phyloP scores from a whole-genome alignment of 139 green algal genomes.

The Eudorina sp. region DNA sequence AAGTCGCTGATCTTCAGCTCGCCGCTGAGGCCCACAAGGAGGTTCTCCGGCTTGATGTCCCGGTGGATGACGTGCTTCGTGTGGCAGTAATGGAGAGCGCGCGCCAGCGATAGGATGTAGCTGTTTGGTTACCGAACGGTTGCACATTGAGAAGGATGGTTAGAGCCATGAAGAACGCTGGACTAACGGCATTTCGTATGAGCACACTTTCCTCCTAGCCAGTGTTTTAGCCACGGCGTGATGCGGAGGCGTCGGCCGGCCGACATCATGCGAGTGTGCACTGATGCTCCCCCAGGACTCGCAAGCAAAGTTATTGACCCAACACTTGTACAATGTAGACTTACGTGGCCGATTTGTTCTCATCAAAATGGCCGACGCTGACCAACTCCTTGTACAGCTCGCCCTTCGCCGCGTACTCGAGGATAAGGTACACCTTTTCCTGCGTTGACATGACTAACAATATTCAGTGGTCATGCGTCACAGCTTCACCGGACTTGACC shows the following conservation, averaged over 20 bases:
- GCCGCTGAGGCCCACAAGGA: conserved; percentile 93
- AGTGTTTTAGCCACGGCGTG: no score
- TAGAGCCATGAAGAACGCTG: no score
- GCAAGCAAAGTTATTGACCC: neutral
- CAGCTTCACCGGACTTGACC: no score
- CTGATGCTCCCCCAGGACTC: no score
- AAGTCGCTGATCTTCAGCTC: conserved; percentile 99
- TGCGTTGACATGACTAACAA: conserved; percentile 15
- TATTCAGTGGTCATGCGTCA: neutral
- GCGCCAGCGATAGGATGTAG: conserved; percentile 89
- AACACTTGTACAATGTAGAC: neutral
- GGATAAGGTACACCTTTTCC: conserved; percentile 97
- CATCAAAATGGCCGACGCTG: conserved; percentile 82
- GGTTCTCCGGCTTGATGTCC: conserved; percentile 99
- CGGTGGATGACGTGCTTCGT: conserved; percentile 99
- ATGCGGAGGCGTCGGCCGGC: no score
- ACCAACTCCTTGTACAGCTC: conserved; percentile 99
- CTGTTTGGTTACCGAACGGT: no score
- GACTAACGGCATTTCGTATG: no score
- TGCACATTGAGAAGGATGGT: no score
- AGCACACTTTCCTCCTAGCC: no score
- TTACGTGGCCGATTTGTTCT: conserved; percentile 88
- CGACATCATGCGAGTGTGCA: no score
- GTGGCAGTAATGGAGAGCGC: conserved; percentile 96
- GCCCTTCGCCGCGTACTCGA: conserved; percentile 95